Evolutionary conservation across 176 grass and related monocot genomes (phyloP), one percentile per base, ranked within the genome.

Genomic region (Raddia distichophylla): DNA sequence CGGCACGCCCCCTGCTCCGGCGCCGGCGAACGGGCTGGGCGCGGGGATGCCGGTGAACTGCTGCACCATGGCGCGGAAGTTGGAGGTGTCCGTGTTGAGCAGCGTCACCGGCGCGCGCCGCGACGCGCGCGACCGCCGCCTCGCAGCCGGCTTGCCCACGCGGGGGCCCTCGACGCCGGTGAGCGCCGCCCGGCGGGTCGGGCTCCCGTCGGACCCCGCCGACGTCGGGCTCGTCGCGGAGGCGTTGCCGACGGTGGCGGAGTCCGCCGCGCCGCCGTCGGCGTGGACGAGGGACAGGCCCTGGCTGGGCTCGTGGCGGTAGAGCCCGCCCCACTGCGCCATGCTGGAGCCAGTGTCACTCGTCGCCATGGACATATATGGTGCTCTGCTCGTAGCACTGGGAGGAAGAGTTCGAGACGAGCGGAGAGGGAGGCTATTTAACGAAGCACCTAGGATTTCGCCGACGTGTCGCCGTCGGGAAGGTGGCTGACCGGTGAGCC

Each of bases 61-160:
- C 79, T 97, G 94, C 56, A 97, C 94, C 94, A 97, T 93, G 50
- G 88, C 89, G 9, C 94, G 94, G 69, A 97, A 97, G 76, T 97
- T 97, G 76, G 78, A 35, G 6, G 94, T 89, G 88, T 99, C 93
- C 13, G 96, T 99, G 88, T 95, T 99, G 71, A 99, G 90, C 67
- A 99, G 77, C 68, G 96, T 95, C 11, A 92, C 91, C 2, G 96
- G 96, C 15, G 96, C 89, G 45, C 94, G 78, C 7, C 94, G 84
- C 49, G 94, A 97, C 62, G 94, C 91, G 5, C 94, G 47, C 1
- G 94, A 85, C 37, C 94, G 78, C 11, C 91, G 59, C 45, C 86
- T 79, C 5, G 76, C 79, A 19, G 48, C 22, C 48, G 88, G 87
- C 86, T 97, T 97, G 5, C 88, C 94, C 8, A 69, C 53, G 8